Percentiles rank a stretch among this genome's conserved stretches.
Evolutionary conservation across 768 basidiomycete species (phyloP).

Genomic region (Lentinula raphanica): DNA sequence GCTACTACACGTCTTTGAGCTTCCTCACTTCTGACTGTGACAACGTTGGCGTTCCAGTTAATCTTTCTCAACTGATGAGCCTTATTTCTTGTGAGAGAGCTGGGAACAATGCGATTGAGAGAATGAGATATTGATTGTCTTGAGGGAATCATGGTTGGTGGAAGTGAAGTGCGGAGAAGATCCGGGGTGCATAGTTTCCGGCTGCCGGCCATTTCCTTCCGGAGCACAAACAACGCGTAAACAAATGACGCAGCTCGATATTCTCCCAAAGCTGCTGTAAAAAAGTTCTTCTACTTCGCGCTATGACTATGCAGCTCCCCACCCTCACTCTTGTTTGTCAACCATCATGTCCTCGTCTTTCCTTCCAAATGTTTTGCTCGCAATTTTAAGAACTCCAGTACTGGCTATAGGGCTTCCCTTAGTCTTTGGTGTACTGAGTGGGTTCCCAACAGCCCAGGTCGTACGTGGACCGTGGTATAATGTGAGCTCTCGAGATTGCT

Average conservation of each 20-base stretch:
- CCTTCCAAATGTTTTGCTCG: conserved; percentile 47
- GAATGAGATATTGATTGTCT: conserved; percentile 1
- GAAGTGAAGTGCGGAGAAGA: neutral
- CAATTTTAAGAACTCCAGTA: conserved; percentile 51
- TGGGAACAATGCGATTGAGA: neutral
- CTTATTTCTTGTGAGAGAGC: neutral
- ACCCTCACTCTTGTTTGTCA: neutral
- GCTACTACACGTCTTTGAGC: neutral
- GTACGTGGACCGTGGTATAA: conserved; percentile 55
- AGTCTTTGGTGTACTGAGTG: conserved; percentile 48
- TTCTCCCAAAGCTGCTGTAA: neutral
- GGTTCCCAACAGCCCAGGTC: conserved; percentile 40
- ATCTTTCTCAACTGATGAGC: neutral
- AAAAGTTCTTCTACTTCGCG: neutral
- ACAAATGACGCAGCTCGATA: neutral
- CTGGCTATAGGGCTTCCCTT: conserved; percentile 58
- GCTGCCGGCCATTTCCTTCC: no score
- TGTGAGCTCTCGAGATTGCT: conserved; percentile 26
- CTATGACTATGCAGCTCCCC: no score
- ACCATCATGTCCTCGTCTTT: conserved; percentile 30
- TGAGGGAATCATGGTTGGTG: neutral
- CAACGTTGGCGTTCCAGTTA: neutral
- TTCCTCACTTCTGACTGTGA: neutral
- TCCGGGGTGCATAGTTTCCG: neutral
- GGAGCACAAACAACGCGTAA: no score